Base-by-base conservation (phyloP, 768 basidiomycete species). In the Scleroderma bovista region DNA sequence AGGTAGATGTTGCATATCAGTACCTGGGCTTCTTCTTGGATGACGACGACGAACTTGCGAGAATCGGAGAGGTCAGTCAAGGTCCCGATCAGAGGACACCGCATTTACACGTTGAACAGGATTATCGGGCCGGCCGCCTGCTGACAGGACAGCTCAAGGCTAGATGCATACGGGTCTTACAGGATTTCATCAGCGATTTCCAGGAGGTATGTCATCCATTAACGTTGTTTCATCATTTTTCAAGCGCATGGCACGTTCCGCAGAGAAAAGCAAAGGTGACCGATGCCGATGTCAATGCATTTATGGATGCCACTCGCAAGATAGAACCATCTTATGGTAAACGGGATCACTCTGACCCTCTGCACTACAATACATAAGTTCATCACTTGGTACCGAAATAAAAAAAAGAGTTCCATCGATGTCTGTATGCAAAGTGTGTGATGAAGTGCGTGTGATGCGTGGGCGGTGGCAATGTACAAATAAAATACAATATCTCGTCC, bases 11-110 rank as follows among this genome's bases (percentile, higher is more conserved):
- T 48, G 78, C 86, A 50, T 98, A 92, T 68, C 94, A 97, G 69
- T 99, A 96, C 67, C 65, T 99, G 55, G 78, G 83, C 11, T 98
- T 98, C 78, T 96, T 98, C 68, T 72, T 96, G 64, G 94, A 97
- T 1, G 90, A 96, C 59, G 96, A 98, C 52, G 88, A 81, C n/a
- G 86, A 90, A 70, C 73, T 96, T 51, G 81, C 76, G 54, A 74
- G 72, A 58, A 66, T 97, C 46, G 89, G 84, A 29, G 79, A 82
- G 72, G 94, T 93, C 57, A 53, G 24, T 6, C 13, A 17, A 40
- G 4, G 32, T 31, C 46, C 17, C 12, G 15, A n/a, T 16, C 46
- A 13, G 12, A 20, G 50, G 19, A 43, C 45, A n/a, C n/a, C n/a
- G 26, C 55, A 13, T 42, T 40, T 11, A 22, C 34, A 29, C 34